Conservation (phyloP, 148 eudicot genomes). For the Persicaria tinctoria region DNA sequence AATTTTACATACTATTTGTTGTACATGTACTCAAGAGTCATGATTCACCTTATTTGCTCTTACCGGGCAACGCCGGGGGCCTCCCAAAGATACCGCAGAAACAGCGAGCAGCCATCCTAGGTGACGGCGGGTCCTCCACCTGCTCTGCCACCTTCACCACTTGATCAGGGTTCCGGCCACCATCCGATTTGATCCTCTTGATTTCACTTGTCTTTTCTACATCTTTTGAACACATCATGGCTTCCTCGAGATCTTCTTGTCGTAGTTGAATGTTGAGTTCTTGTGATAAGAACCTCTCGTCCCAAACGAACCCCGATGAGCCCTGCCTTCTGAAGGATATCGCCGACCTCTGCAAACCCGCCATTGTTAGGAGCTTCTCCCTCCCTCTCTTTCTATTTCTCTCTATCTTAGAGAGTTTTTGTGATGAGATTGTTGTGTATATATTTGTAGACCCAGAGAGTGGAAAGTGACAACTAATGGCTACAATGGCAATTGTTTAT, state of each 20-base stretch:
- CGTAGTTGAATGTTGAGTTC: neutral
- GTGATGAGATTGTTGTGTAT: neutral
- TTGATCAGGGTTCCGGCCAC: neutral
- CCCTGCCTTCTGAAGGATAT: constrained; percentile 65
- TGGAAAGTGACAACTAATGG: neutral
- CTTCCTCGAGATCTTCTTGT: neutral
- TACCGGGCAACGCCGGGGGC: neutral
- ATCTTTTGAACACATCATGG: too few species aligned
- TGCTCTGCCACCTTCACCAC: constrained; percentile 23
- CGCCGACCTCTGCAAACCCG: constrained; percentile 56
- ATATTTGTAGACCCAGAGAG: neutral
- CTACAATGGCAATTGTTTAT: neutral
- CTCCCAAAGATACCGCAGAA: constrained; percentile 41
- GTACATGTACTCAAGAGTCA: neutral
- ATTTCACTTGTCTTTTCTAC: constrained; percentile 21
- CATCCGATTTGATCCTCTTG: constrained; percentile 20
- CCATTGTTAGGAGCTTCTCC: constrained; percentile 24
- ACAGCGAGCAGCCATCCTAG: constrained; percentile 52
- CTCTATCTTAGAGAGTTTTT: neutral
- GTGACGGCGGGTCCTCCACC: constrained; percentile 59
- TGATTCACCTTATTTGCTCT: neutral
- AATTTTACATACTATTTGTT: neutral
- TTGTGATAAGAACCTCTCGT: constrained; percentile 38
- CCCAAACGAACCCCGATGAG: constrained; percentile 83
- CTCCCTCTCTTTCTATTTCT: neutral